Evolutionary conservation across 2,329 filamentous ascomycete genomes (phyloP).

Genomic region (Monilinia aucupariae): DNA sequence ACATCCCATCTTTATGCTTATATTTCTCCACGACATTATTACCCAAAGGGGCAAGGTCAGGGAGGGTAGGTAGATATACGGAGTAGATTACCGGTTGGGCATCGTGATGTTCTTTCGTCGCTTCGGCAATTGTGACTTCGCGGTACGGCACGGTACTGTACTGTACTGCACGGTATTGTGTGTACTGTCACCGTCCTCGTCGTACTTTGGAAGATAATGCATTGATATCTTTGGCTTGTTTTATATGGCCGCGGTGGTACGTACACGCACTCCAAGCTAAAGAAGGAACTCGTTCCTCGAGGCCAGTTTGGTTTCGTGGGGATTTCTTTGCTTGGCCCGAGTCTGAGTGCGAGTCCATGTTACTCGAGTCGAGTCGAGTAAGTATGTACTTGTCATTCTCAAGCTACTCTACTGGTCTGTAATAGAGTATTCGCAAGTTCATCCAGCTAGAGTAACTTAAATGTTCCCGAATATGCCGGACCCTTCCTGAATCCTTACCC

Average conservation of each 20-base stretch:
- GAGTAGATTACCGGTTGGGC: too few species aligned
- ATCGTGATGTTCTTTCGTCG: neutral
- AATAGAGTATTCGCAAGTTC: neutral
- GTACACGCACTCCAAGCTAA: neutral
- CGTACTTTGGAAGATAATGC: conserved; percentile 6
- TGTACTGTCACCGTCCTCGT: too few species aligned
- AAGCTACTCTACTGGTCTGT: too few species aligned
- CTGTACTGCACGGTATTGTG: too few species aligned
- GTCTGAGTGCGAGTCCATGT: too few species aligned
- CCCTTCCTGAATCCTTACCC: too few species aligned
- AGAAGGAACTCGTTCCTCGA: neutral
- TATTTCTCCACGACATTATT: too few species aligned
- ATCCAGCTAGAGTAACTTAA: neutral
- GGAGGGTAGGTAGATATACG: too few species aligned
- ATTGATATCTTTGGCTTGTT: conserved; percentile 16
- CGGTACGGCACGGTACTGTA: neutral
- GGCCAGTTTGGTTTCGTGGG: neutral
- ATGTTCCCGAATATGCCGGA: neutral
- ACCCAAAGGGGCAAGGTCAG: neutral
- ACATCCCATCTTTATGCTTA: too few species aligned
- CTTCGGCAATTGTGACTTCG: neutral
- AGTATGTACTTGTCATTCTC: neutral
- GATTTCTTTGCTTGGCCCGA: too few species aligned
- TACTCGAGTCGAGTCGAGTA: too few species aligned
- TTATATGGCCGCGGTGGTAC: conserved; percentile 2